Conservation (phyloP, 441 rosid species). For the Croton setiger region DNA sequence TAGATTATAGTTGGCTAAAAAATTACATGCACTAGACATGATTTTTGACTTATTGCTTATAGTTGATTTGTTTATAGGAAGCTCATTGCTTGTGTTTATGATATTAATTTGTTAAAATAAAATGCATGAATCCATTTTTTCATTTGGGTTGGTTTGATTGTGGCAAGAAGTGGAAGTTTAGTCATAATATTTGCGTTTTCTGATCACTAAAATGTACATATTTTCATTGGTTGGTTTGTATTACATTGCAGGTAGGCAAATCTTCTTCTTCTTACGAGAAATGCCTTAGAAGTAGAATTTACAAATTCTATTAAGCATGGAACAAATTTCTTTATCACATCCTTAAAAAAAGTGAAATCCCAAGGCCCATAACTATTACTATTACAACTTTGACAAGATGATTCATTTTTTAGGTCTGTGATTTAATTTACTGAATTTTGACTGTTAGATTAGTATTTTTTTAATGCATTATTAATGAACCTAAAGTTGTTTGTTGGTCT, state of each 20-base stretch:
- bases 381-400: neutral
- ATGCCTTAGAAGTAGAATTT: too few species aligned
- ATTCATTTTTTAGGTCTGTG: neutral
- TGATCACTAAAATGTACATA: too few species aligned
- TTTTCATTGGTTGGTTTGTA: too few species aligned
- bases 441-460: neutral
- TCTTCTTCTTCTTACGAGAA: too few species aligned
- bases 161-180: neutral
- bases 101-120: neutral
- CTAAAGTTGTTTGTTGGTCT: too few species aligned
- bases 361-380: neutral
- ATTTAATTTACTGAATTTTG: neutral
- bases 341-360: neutral
- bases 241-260: too few species aligned
- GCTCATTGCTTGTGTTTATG: neutral
- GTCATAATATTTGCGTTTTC: too few species aligned
- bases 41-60: neutral
- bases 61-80: neutral
- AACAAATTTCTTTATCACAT: neutral
- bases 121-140: neutral
- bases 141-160: neutral
- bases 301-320: too few species aligned
- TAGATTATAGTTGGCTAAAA: slow-evolving; percentile 9
- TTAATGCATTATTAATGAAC: too few species aligned
- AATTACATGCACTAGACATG: slow-evolving; percentile 17